phyloP scores from a whole-genome alignment of 2,329 filamentous ascomycete species.

The Colletotrichum karsti region DNA sequence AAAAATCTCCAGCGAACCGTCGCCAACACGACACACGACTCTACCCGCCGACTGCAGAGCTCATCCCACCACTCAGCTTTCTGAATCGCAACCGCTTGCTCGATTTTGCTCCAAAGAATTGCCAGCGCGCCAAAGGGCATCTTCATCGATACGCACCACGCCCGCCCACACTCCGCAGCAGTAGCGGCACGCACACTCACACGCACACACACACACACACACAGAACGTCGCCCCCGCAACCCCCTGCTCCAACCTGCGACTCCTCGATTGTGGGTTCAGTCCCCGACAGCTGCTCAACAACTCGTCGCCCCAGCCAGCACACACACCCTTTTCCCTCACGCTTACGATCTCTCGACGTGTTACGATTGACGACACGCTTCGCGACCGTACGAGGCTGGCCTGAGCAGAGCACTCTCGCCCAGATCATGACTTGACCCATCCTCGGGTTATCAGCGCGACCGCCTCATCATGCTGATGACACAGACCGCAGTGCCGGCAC shows the following conservation, averaged over 20 bases:
- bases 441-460: slow-evolving; percentile 28
- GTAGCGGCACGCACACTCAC: neutral
- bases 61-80: slow-evolving; percentile 18
- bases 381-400: neutral
- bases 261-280: slow-evolving; percentile 28
- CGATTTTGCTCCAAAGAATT: neutral
- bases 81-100: slow-evolving; percentile 6
- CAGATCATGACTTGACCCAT: slow-evolving; percentile 30
- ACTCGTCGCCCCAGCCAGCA: slow-evolving; percentile 12
- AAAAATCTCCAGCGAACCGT: slow-evolving; percentile 15
- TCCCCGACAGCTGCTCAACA: slow-evolving; percentile 20
- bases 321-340: neutral
- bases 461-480: slow-evolving; percentile 63
- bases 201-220: neutral
- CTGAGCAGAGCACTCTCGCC: slow-evolving; percentile 1
- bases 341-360: neutral
- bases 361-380: slow-evolving; percentile 5
- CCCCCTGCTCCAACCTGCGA: slow-evolving; percentile 28
- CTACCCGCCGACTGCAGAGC: slow-evolving; percentile 4
- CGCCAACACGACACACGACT: neutral
- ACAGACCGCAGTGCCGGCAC: slow-evolving; percentile 54
- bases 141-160: slow-evolving; percentile 5
- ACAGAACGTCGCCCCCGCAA: slow-evolving; percentile 23
- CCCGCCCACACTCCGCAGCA: neutral
- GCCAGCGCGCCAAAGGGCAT: neutral